Evolutionary conservation across 2,329 filamentous ascomycete species (phyloP).

Genomic region (Aspergillus brunneoviolaceus): DNA sequence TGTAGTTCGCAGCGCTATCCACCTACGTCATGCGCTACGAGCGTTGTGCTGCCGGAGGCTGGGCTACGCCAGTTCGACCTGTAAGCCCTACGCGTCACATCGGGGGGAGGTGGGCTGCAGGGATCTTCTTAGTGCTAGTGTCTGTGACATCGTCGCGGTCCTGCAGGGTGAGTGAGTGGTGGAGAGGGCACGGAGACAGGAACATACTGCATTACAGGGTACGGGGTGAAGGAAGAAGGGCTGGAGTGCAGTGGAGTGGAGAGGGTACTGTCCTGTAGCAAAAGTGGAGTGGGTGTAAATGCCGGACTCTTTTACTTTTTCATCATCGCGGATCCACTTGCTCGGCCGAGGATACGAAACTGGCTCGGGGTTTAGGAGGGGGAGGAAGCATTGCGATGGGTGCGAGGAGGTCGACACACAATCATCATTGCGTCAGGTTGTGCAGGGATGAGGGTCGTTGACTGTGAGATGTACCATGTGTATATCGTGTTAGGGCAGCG

Average conservation of each 20-base stretch:
- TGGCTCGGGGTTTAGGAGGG: neutral
- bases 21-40: neutral
- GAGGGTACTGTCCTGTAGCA: too few relatives aligned
- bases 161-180: too few relatives aligned
- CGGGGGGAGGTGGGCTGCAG: neutral
- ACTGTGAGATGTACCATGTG: too few relatives aligned
- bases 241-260: too few relatives aligned
- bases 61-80: neutral
- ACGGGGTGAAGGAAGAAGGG: too few relatives aligned
- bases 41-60: neutral
- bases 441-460: neutral
- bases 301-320: neutral
- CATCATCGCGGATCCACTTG: neutral
- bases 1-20: neutral
- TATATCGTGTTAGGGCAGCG: too few relatives aligned
- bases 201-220: too few relatives aligned
- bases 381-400: neutral
- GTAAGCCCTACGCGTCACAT: neutral
- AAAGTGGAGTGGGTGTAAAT: neutral
- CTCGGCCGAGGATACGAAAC: neutral
- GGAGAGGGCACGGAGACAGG: too few relatives aligned
- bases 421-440: neutral
- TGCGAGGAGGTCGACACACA: neutral
- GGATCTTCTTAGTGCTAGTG: neutral
- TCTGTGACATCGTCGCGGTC: too few relatives aligned